These are phyloP conservation scores for Fusarium paranaense DNA, from an alignment of 2,329 filamentous ascomycete species.

Conservation along the genomic window DNA sequence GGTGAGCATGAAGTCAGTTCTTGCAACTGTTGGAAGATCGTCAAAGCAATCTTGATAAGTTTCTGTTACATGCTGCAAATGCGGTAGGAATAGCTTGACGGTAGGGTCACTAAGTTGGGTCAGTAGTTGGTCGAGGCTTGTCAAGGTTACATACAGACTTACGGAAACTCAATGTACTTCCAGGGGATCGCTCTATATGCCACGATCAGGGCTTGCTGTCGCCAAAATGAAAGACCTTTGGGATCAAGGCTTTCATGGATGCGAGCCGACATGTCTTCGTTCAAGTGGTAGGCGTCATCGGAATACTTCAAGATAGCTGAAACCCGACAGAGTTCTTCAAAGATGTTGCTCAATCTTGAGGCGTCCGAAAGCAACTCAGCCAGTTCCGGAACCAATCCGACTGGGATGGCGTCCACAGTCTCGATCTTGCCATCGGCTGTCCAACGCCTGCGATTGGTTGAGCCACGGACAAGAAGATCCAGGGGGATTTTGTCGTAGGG, in stretches of 20 bases:
- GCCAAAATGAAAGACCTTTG: conserved; percentile 30
- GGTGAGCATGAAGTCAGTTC: conserved; percentile 37
- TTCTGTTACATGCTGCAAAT: conserved; percentile 28
- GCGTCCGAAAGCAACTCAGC: conserved; percentile 20
- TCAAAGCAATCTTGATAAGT: conserved; percentile 30
- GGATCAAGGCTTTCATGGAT: conserved; percentile 23
- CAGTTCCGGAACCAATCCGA: conserved; percentile 24
- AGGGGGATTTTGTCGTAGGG: conserved; percentile 32
- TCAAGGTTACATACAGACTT: conserved; percentile 11
- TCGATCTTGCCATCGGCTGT: conserved; percentile 33
- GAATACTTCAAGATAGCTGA: conserved; percentile 19
- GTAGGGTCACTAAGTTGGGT: conserved; percentile 20
- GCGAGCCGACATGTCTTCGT: conserved; percentile 29
- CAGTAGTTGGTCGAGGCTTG: conserved; percentile 17
- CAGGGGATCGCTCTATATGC: conserved; percentile 36
- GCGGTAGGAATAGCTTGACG: conserved; percentile 31
- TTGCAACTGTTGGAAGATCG: conserved; percentile 17
- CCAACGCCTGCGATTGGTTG: conserved; percentile 40
- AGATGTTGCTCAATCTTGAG: conserved; percentile 13
- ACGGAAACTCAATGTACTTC: conserved; percentile 41
- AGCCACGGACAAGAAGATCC: conserved; percentile 37
- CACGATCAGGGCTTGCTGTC: conserved; percentile 33
- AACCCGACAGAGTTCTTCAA: conserved; percentile 23
- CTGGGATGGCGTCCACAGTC: conserved; percentile 48
- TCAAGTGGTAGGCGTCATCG: conserved; percentile 31